Percentiles rank a stretch among this genome's conserved stretches.
Evolutionary conservation across 345 rosid genomes (phyloP).

Genomic region (Turnera subulata): DNA sequence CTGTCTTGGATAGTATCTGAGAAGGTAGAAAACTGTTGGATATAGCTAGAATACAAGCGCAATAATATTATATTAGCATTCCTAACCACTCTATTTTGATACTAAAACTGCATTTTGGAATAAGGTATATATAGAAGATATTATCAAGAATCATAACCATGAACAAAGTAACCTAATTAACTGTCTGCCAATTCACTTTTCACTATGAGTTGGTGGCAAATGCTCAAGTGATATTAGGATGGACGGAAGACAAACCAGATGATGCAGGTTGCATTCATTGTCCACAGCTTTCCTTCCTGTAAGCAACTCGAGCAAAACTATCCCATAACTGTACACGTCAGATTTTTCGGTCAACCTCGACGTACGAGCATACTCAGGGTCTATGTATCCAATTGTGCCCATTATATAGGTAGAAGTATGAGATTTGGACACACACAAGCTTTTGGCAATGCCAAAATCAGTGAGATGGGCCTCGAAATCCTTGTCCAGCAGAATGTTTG

Average conservation of each 20-base stretch:
- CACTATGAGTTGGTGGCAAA: neutral
- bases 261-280: conserved; percentile 85
- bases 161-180: neutral
- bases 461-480: conserved; percentile 92
- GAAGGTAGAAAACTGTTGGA: neutral
- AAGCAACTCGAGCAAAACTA: conserved; percentile 83
- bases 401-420: conserved; percentile 77
- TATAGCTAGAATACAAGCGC: no score
- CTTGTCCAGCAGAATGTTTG: conserved; percentile 81
- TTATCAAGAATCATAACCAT: no score
- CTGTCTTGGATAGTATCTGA: conserved; percentile 83
- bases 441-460: conserved; percentile 96
- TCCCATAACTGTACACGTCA: conserved; percentile 90
- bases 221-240: neutral
- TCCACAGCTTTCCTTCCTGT: conserved; percentile 93
- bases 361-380: conserved; percentile 96
- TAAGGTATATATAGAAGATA: no score
- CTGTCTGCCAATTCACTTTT: neutral
- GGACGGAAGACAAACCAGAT: conserved; percentile 54
- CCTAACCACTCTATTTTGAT: no score
- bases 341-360: conserved; percentile 92
- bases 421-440: conserved; percentile 67
- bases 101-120: no score
- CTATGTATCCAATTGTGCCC: conserved; percentile 98
- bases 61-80: no score